Percentiles rank a stretch among this genome's conserved stretches.
These are phyloP conservation scores for Calocybe gangraenosa DNA, from an alignment of 768 basidiomycete species.

Conservation along the genomic window DNA sequence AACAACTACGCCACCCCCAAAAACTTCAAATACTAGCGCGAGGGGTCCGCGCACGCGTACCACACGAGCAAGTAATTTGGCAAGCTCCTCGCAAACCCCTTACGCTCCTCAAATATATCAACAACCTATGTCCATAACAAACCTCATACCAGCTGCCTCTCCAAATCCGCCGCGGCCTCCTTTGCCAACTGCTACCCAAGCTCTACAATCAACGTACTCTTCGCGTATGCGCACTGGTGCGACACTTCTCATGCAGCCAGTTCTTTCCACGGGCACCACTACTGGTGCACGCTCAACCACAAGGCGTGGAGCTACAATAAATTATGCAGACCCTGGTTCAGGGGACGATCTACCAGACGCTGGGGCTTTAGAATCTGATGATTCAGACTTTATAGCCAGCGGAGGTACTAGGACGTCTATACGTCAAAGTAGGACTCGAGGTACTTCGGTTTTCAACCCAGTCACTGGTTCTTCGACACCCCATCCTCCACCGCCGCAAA, in stretches of 20 bases:
- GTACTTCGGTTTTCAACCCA: conserved; percentile 54
- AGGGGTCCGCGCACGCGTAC: conserved; percentile 39
- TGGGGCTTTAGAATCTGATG: conserved; percentile 79
- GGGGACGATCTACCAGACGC: conserved; percentile 80
- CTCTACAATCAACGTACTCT: conserved; percentile 76
- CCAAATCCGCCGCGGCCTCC: conserved; percentile 53
- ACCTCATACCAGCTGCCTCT: conserved; percentile 21
- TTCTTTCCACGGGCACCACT: conserved; percentile 40
- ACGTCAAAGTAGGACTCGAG: conserved; percentile 38
- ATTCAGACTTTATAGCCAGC: conserved; percentile 75
- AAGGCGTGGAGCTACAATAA: conserved; percentile 67
- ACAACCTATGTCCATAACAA: conserved; percentile 20
- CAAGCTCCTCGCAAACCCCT: conserved; percentile 24
- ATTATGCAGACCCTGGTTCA: conserved; percentile 84
- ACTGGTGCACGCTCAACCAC: conserved; percentile 39
- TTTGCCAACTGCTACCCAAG: conserved; percentile 64
- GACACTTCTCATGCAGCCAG: conserved; percentile 88
- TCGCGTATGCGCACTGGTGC: conserved; percentile 89
- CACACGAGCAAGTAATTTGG: conserved; percentile 40
- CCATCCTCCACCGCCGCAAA: conserved; percentile 29
- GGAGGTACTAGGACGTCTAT: conserved; percentile 56
- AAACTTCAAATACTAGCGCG: conserved; percentile 29
- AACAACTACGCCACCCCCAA: conserved; percentile 50
- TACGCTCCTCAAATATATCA: conserved; percentile 33
- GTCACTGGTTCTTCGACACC: conserved; percentile 41